Conservation (phyloP, 2,329 filamentous ascomycete species). For the Hymenoscyphus scutula region DNA sequence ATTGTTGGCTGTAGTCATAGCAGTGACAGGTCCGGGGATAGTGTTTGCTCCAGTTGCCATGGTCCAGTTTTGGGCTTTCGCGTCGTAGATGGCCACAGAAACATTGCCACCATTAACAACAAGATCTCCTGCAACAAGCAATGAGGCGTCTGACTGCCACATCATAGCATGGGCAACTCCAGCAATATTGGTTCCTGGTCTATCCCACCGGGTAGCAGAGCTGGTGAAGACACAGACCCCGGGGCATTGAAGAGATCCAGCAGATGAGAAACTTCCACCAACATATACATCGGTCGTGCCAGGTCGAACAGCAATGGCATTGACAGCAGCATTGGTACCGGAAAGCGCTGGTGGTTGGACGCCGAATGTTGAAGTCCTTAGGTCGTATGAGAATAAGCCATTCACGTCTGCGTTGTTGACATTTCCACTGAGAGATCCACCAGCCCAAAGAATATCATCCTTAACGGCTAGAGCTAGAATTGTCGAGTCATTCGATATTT, state of each 20-base stretch:
- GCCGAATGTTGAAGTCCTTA: slow-evolving; percentile 61
- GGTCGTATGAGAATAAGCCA: slow-evolving; percentile 78
- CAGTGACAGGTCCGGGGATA: slow-evolving; percentile 77
- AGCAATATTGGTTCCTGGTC: slow-evolving; percentile 68
- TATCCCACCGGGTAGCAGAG: slow-evolving; percentile 70
- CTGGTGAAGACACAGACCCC: slow-evolving; percentile 79
- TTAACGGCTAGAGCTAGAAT: slow-evolving; percentile 70
- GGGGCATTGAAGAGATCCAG: slow-evolving; percentile 78
- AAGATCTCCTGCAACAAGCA: slow-evolving; percentile 78
- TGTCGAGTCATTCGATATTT: slow-evolving; percentile 68
- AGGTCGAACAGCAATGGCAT: slow-evolving; percentile 71
- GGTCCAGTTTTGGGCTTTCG: slow-evolving; percentile 64
- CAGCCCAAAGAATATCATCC: slow-evolving; percentile 72
- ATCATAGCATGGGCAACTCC: slow-evolving; percentile 70
- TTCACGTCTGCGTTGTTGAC: slow-evolving; percentile 61
- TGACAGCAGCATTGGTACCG: slow-evolving; percentile 69
- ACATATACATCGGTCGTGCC: slow-evolving; percentile 75
- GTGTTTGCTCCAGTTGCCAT: slow-evolving; percentile 57
- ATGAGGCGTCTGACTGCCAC: slow-evolving; percentile 70
- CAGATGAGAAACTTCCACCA: slow-evolving; percentile 78
- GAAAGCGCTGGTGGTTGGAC: slow-evolving; percentile 73
- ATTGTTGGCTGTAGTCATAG: slow-evolving; percentile 70
- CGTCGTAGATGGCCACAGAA: slow-evolving; percentile 71
- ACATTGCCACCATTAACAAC: slow-evolving; percentile 62
- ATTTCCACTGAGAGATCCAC: slow-evolving; percentile 73